Evolutionary conservation across 495 filamentous ascomycete genomes (phyloP).

Genomic region (Penicillium longicatenatum): DNA sequence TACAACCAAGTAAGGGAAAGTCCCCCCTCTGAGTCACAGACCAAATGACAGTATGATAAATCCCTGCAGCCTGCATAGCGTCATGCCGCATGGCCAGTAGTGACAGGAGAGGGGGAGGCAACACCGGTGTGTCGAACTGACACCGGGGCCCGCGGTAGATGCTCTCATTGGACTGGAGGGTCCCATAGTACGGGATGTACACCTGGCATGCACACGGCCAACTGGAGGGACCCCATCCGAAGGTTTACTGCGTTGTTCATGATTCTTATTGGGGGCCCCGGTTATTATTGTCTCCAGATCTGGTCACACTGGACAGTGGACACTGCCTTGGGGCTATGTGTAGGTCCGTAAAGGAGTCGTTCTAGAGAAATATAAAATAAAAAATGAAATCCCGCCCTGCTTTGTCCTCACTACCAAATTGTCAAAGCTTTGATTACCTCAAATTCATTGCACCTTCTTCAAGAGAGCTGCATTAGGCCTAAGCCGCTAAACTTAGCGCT

Average conservation of each 20-base stretch:
- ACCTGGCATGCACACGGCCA: not conserved
- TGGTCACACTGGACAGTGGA: not conserved
- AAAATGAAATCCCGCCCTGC: not conserved
- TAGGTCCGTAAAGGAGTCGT: too few relatives aligned
- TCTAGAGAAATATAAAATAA: not conserved
- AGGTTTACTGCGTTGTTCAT: not conserved
- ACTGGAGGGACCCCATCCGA: not conserved
- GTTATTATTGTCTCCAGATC: not conserved
- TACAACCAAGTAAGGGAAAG: slow-evolving; percentile 31
- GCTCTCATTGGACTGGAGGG: slow-evolving; percentile 12
- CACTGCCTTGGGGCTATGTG: not conserved
- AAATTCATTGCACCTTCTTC: not conserved
- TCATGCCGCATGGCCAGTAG: slow-evolving; percentile 26
- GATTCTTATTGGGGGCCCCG: not conserved
- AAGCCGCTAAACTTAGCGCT: not conserved
- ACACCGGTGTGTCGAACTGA: slow-evolving; percentile 13
- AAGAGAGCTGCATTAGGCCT: not conserved
- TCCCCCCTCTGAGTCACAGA: too few relatives aligned
- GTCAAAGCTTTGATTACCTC: not conserved
- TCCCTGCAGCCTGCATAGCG: slow-evolving; percentile 32
- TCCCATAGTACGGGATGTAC: not conserved
- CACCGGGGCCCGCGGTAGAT: slow-evolving; percentile 3
- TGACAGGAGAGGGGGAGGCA: slow-evolving; percentile 12
- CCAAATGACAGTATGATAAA: slow-evolving; percentile 9
- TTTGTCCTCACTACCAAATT: too few relatives aligned